Base-by-base conservation (phyloP, 768 basidiomycete species). In the Lentinus brumalis region DNA sequence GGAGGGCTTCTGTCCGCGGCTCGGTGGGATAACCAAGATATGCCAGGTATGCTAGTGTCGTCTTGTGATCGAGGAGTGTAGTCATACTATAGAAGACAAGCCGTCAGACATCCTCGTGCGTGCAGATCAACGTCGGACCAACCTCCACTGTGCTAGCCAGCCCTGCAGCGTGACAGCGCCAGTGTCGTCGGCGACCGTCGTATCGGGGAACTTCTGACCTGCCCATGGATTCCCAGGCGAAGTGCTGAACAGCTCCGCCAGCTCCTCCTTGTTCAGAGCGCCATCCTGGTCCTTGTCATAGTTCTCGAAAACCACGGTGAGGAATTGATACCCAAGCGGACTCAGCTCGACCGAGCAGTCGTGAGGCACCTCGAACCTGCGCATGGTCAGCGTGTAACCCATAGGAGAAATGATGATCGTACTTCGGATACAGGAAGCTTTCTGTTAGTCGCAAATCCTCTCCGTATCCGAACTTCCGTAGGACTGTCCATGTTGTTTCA, bases 81-180 rank as follows among this genome's bases (percentile, higher is more conserved):
- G 95, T 96, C 96, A 98, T 97, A 71, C 96, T 98, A 62, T 5
- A 42, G 38, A 14, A 14, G 5, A 42, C 52, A 10, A 44, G 40
- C 50, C 11, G 42, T 26, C 16, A 21, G 29, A 18, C 10, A 38
- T 40, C 35, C 18, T 32, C 16, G 4, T 41, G 35, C 26, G n/a
- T 4, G 2, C 6, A 15, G 26, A 38, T 12, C 3, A 42, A 50
- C 9, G 49, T 32, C 21, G 26, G 38, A 52, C 65, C 53, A 32
- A 94, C 95, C 93, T 96, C 96, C 96, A 99, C 71, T 97, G 96
- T 18, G 96, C 96, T 30, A 98, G 77, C 96, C 96, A 99, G 1
- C 94, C 93, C 76, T 98, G 96, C 46, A 99, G 75, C n/a, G 96
- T 98, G 16, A 98, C 91, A 31, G 92, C 87, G 11, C 93, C 94